These are phyloP conservation scores for Cucurbita ficifolia DNA, from an alignment of 306 rosid genomes.

Conservation along the genomic window DNA sequence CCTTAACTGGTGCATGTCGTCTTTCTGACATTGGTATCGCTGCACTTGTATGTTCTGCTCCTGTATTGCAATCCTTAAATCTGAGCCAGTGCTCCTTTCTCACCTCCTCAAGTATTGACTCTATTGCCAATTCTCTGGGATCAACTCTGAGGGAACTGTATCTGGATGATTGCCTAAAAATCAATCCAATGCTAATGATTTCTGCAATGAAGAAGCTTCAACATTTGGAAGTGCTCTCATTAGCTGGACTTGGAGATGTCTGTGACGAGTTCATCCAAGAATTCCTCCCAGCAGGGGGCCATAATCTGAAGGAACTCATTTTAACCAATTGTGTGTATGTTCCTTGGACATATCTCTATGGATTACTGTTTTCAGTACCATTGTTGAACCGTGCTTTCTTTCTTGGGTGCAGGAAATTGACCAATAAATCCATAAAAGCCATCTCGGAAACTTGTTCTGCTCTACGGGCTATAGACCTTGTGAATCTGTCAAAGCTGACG, in stretches of 20 bases:
- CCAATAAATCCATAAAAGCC: conserved; percentile 47
- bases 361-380: conserved; percentile 6
- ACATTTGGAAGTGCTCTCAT: conserved; percentile 50
- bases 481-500: conserved; percentile 36
- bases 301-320: conserved; percentile 61
- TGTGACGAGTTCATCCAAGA: conserved; percentile 34
- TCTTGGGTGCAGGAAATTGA: conserved; percentile 51
- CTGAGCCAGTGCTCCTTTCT: conserved; percentile 83
- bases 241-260: conserved; percentile 49
- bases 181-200: conserved; percentile 25
- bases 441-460: conserved; percentile 48
- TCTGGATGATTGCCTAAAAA: conserved; percentile 52
- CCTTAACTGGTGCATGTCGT: conserved; percentile 76
- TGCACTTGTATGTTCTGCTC: conserved; percentile 46
- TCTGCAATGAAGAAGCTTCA: conserved; percentile 41
- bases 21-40: conserved; percentile 51
- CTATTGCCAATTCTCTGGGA: conserved; percentile 50
- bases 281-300: conserved; percentile 29
- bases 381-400: conserved; percentile 7
- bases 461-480: conserved; percentile 43
- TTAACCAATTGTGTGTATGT: conserved; percentile 64
- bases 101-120: conserved; percentile 29
- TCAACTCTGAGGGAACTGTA: conserved; percentile 51
- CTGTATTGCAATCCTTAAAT: conserved; percentile 58
- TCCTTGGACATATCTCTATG: background rate